Percentiles rank a stretch among this genome's conserved stretches.
Evolutionary conservation across 2,329 filamentous ascomycete species (phyloP).

Genomic region (Talaromyces islandicus): DNA sequence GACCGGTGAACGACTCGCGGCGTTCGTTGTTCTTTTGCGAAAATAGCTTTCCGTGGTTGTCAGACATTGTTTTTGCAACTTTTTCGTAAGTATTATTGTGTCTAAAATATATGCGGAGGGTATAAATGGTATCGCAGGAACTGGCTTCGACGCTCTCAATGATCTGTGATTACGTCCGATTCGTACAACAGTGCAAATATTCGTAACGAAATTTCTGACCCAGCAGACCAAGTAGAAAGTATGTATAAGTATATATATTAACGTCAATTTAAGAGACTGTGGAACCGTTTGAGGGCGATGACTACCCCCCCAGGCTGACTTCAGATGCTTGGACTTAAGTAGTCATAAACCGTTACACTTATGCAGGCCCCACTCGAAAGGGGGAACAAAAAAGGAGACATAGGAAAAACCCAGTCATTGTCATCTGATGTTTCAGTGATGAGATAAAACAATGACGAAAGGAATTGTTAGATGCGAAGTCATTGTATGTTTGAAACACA

Average conservation of each 20-base stretch:
- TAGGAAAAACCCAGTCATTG: background rate
- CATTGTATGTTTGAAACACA: background rate
- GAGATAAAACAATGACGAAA: background rate
- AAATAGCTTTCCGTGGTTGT: background rate
- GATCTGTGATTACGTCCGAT: background rate
- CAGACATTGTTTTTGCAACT: background rate
- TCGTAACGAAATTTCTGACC: background rate
- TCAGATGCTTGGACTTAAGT: background rate
- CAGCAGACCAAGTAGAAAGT: background rate
- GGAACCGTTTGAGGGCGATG: background rate
- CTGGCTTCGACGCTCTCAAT: background rate
- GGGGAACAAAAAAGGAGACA: background rate
- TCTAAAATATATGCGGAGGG: background rate
- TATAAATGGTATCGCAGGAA: background rate
- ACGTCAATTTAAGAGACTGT: background rate
- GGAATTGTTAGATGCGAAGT: background rate
- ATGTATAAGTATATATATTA: background rate
- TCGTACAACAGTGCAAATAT: background rate
- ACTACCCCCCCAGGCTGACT: background rate
- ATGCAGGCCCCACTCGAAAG: background rate
- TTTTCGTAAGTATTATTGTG: background rate
- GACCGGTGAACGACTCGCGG: background rate
- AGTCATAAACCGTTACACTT: background rate
- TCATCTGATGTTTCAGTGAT: background rate
- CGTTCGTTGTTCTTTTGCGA: background rate